Base-by-base conservation (phyloP, 345 rosid species). In the Anastatica hierochuntica region DNA sequence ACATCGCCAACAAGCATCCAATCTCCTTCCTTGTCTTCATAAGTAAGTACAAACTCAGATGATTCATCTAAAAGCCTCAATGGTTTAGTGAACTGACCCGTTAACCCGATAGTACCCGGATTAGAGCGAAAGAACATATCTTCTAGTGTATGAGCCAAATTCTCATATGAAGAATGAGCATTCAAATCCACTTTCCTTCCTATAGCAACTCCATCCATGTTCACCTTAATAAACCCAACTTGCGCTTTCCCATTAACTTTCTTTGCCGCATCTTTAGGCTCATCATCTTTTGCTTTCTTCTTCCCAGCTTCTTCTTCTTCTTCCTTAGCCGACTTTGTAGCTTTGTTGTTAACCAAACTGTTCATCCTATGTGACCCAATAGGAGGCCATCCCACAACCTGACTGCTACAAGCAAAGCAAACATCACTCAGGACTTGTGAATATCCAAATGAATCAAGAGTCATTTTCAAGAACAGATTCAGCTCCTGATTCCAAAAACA, bases 1-100 rank as follows among this genome's bases (percentile, higher is more conserved):
- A 90, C 95, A 76, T 90, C 97, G 48, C 97, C 97, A 33, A 84
- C 96, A 44, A 90, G 89, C 96, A 90, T 90, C 96, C 94, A 84
- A 46, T 90, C 98, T 4, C 96, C 98, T 36, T 90, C 98, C 62
- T 79, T 87, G 58, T 90, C 98, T 70, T 90, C 96, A 50, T 87
- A 90, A 7, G 96, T 82, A 20, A 90, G 88, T 53, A 84, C 88
- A 66, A 80, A 87, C 54, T 79, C 98, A 8, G 92, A 87, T 10
- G 86, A 82, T 45, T 80, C 95, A 53, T 82, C 82, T 63, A 87
- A 77, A 69, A 90, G 83, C 56, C 72, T 82, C 18, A 81, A 77
- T 14, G 72, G 53, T 58, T 73, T 77, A 30, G 44, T 20, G 53
- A 41, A 38, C 44, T 51, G 71, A 17, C 53, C 51, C 5, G 49